A percentile compares a stretch with the other conserved stretches of the same genome.
Conservation (phyloP, 2,329 filamentous ascomycete species). For the Lecanicillium sp. region DNA sequence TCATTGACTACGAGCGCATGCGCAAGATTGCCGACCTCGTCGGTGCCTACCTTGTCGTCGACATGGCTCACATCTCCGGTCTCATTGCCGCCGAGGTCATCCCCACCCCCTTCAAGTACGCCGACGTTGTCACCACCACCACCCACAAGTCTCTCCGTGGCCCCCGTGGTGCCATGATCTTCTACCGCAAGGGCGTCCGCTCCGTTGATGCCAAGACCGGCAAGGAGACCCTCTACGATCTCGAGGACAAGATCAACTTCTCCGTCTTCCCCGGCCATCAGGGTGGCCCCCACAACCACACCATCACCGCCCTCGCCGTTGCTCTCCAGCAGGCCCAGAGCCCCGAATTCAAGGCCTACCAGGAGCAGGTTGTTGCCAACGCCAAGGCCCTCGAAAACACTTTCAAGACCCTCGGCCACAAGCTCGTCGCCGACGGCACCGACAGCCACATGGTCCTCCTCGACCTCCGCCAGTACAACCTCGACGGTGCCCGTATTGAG, state of each 20-base stretch:
- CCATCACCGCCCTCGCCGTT: conserved; percentile 92
- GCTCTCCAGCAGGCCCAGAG: conserved; percentile 89
- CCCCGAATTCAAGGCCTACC: conserved; percentile 88
- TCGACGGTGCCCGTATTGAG: conserved; percentile 94
- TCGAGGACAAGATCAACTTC: conserved; percentile 95
- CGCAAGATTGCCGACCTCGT: conserved; percentile 90
- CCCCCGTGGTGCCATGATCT: conserved; percentile 98
- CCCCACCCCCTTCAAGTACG: conserved; percentile 83
- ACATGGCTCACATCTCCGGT: conserved; percentile 98
- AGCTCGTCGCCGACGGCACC: conserved; percentile 88
- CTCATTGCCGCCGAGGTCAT: conserved; percentile 90
- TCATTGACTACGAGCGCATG: conserved; percentile 96
- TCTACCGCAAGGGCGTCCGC: conserved; percentile 96
- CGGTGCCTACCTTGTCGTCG: conserved; percentile 88
- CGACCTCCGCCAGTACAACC: conserved; percentile 76
- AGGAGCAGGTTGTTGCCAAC: conserved; percentile 85
- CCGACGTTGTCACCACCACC: conserved; percentile 95
- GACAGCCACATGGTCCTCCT: conserved; percentile 97
- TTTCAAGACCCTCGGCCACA: conserved; percentile 84
- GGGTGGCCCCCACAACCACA: conserved; percentile 98
- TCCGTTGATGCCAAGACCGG: conserved; percentile 84
- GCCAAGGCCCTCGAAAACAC: conserved; percentile 82
- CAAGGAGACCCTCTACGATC: conserved; percentile 83
- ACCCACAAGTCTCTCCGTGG: conserved; percentile 99
- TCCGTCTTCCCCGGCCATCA: conserved; percentile 99